phyloP scores from a whole-genome alignment of 1,284 basidiomycete genomes.

The Xerocomus minutiporus region DNA sequence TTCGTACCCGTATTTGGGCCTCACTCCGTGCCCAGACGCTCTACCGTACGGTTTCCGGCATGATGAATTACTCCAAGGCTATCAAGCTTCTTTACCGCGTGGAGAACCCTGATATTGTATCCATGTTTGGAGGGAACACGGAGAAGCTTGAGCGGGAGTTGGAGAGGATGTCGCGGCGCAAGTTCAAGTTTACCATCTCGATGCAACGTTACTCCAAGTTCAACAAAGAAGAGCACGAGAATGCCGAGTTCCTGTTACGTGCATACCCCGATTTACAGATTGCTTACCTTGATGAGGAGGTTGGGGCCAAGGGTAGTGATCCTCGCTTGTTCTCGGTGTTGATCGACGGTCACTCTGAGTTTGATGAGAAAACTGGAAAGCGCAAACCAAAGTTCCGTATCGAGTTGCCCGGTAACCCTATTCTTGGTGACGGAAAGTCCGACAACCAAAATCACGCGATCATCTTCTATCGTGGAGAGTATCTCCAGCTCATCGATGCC shows the following conservation, averaged over 20 bases:
- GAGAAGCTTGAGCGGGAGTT: constrained; percentile 95
- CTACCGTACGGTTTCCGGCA: constrained; percentile 99
- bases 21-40: constrained; percentile 97
- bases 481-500: constrained; percentile 97
- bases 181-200: constrained; percentile 98
- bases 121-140: constrained; percentile 94
- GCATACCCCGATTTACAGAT: constrained; percentile 99
- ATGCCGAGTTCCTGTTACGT: constrained; percentile 95
- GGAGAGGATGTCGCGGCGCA: constrained; percentile 94
- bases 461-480: constrained; percentile 98
- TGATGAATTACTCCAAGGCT: constrained; percentile 99
- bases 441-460: constrained; percentile 99
- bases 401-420: constrained; percentile 98
- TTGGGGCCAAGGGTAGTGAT: constrained; percentile 84
- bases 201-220: constrained; percentile 99
- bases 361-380: constrained; percentile 85
- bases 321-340: constrained; percentile 89
- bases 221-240: constrained; percentile 99
- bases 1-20: constrained; percentile 99
- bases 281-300: constrained; percentile 96
- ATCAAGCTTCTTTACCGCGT: constrained; percentile 99
- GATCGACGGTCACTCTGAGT: constrained; percentile 97
- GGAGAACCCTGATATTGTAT: constrained; percentile 98
- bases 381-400: constrained; percentile 97
- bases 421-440: constrained; percentile 98